phyloP scores from a whole-genome alignment of 371 early-diverging fungal genomes.

The Parasitella parasitica region DNA sequence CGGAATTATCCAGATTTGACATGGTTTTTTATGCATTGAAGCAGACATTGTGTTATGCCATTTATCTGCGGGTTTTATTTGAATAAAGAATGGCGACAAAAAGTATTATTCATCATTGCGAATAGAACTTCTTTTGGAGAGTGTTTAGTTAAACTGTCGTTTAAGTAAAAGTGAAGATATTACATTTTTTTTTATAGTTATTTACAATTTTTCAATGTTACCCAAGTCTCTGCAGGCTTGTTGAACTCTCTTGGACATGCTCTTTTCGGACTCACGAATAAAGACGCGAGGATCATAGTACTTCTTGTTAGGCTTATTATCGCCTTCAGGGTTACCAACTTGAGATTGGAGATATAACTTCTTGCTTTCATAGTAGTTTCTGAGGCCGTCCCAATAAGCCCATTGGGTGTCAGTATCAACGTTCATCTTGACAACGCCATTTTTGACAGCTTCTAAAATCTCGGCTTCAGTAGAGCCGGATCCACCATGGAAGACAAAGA shows the following conservation, averaged over 20 bases:
- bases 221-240: constrained; percentile 78
- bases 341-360: constrained; percentile 82
- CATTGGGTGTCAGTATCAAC: constrained; percentile 83
- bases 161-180: background rate
- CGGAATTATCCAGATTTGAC: no score
- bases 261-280: constrained; percentile 85
- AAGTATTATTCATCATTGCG: background rate
- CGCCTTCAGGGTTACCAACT: constrained; percentile 92
- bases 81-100: background rate
- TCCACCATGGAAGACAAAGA: constrained; percentile 94
- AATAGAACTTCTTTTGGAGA: background rate
- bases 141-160: background rate
- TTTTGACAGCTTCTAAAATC: constrained; percentile 76
- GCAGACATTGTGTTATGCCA: no score
- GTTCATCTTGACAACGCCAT: constrained; percentile 95
- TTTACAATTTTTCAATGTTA: constrained; percentile 72
- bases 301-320: constrained; percentile 93
- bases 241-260: constrained; percentile 77
- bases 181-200: constrained; percentile 2
- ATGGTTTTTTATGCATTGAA: no score
- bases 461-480: constrained; percentile 84
- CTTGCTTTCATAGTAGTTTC: constrained; percentile 68
- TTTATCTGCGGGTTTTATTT: background rate
- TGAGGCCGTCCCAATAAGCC: constrained; percentile 80
- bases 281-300: constrained; percentile 91